A percentile compares a stretch with the other conserved stretches of the same genome.
These are phyloP conservation scores for Ustilago esculenta DNA, from an alignment of 1,284 basidiomycete species.

Conservation along the genomic window DNA sequence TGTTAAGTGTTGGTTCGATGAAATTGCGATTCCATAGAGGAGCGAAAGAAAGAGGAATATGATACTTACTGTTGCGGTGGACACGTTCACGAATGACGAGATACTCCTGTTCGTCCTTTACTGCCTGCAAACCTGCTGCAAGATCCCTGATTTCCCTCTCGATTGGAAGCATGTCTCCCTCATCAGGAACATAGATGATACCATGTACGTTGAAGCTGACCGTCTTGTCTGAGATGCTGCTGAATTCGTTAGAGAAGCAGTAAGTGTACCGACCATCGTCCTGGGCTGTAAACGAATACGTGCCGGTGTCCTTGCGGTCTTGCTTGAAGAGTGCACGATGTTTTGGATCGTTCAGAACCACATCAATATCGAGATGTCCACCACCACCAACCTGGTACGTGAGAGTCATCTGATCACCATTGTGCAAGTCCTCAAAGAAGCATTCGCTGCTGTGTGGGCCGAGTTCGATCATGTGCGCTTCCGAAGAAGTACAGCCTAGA, in stretches of 20 bases:
- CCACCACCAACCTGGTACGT: conserved; percentile 98
- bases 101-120: conserved; percentile 99
- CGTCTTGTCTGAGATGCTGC: conserved; percentile 90
- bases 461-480: conserved; percentile 71
- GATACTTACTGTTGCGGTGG: conserved; percentile 80
- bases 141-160: conserved; percentile 92
- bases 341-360: conserved; percentile 80
- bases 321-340: conserved; percentile 78
- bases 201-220: conserved; percentile 99
- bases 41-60: neutral
- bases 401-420: conserved; percentile 97
- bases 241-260: conserved; percentile 99
- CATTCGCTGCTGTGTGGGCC: conserved; percentile 87
- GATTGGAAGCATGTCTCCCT: conserved; percentile 79
- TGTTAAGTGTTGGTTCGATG: neutral
- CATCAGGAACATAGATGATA: conserved; percentile 88
- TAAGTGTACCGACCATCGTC: conserved; percentile 89
- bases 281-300: conserved; percentile 84
- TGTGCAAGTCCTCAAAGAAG: conserved; percentile 96
- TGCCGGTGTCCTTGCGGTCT: conserved; percentile 87
- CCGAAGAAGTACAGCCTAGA: neutral
- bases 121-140: conserved; percentile 82
- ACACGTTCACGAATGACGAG: conserved; percentile 91
- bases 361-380: conserved; percentile 95
- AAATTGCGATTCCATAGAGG: too few relatives aligned